phyloP scores from a whole-genome alignment of 352 stramenopile species.

The Pythium biforme region DNA sequence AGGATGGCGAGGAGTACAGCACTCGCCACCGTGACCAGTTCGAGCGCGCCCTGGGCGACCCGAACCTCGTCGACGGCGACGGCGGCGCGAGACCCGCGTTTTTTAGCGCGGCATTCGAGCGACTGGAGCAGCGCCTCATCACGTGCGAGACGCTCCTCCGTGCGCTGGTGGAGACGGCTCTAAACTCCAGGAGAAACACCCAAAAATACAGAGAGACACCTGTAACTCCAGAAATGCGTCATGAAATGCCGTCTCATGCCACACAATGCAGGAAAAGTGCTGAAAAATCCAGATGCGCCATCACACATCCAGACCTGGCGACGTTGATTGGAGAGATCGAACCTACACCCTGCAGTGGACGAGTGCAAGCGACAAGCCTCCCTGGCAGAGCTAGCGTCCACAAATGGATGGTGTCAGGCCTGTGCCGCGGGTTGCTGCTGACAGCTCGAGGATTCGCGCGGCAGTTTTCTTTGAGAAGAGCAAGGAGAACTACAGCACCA shows the following conservation, averaged over 20 bases:
- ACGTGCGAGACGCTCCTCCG: no score
- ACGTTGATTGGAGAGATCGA: no score
- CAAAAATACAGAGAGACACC: conserved; percentile 1
- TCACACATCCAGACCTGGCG: no score
- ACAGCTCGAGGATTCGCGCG: no score
- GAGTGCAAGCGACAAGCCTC: no score
- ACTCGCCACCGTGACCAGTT: not conserved
- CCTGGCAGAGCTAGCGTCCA: not conserved
- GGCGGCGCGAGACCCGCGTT: no score
- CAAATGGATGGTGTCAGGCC: not conserved
- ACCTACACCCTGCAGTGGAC: no score
- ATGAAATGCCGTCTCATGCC: not conserved
- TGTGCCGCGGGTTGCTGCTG: no score
- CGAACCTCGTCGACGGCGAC: not conserved
- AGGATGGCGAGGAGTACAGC: not conserved
- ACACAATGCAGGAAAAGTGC: not conserved
- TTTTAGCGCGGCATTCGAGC: no score
- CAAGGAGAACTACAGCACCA: not conserved
- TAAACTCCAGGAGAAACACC: not conserved
- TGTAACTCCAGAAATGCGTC: not conserved
- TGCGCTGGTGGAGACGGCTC: no score
- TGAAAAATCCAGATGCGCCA: not conserved
- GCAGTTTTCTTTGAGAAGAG: not conserved
- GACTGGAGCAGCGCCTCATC: no score
- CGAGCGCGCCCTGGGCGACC: not conserved